Percentiles rank a stretch among this genome's conserved stretches.
These are phyloP conservation scores for Colletotrichum coccodes DNA, from an alignment of 2,329 filamentous ascomycete species.

Conservation along the genomic window DNA sequence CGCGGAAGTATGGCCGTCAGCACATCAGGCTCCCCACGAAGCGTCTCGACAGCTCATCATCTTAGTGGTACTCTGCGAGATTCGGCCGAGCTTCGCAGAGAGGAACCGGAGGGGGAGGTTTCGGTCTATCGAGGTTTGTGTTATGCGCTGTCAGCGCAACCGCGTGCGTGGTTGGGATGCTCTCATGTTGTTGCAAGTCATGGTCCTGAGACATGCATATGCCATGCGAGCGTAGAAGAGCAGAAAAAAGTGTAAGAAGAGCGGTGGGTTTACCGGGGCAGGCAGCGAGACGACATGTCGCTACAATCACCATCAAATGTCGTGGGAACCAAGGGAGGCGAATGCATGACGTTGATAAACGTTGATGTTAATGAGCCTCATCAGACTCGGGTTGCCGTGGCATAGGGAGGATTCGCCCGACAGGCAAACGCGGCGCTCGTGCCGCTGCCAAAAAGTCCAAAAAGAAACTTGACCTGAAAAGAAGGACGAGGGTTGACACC, in stretches of 20 bases:
- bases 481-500: background rate
- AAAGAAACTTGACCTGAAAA: background rate
- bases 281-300: background rate
- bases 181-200: background rate
- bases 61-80: background rate
- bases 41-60: too few relatives aligned
- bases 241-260: background rate
- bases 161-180: background rate
- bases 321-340: background rate
- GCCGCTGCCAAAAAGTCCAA: background rate
- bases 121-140: background rate
- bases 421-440: background rate
- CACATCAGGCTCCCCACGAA: too few relatives aligned
- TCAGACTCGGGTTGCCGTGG: background rate
- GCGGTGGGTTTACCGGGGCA: background rate
- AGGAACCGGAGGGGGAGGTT: background rate
- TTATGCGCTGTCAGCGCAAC: constrained; percentile 16
- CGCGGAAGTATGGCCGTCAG: constrained; percentile 2
- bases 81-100: constrained; percentile 17
- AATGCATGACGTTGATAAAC: background rate
- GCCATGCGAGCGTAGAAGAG: background rate
- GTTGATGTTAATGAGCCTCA: background rate
- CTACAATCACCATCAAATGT: background rate
- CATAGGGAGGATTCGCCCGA: background rate
- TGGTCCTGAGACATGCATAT: constrained; percentile 9